Percentiles rank a stretch among this genome's conserved stretches.
phyloP scores from a whole-genome alignment of 2,329 filamentous ascomycete genomes.

The Penicillium sp. region DNA sequence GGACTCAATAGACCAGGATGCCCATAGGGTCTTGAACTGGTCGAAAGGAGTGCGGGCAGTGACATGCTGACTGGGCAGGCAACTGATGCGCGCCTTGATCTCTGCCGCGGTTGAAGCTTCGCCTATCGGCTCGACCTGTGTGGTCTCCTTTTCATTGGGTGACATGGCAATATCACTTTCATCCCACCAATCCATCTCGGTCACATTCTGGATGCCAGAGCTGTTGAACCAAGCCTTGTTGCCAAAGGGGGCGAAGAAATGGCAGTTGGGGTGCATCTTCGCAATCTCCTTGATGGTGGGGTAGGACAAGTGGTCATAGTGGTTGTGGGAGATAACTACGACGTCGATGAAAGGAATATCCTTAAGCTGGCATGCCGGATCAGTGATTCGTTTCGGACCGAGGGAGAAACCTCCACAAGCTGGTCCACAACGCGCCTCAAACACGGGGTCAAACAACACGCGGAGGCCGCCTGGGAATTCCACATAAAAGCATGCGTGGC shows the following conservation, averaged over 20 bases:
- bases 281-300: constrained; percentile 68
- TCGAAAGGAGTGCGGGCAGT: constrained; percentile 67
- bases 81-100: constrained; percentile 70
- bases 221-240: constrained; percentile 76
- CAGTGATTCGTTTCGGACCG: constrained; percentile 73
- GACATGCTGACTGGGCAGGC: constrained; percentile 80
- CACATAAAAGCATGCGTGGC: constrained; percentile 89
- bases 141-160: constrained; percentile 26
- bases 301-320: constrained; percentile 88
- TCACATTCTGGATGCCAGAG: constrained; percentile 69
- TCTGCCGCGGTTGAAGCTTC: constrained; percentile 32
- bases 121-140: constrained; percentile 30
- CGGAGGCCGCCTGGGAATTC: constrained; percentile 84
- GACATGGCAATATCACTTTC: constrained; percentile 68
- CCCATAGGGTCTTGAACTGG: constrained; percentile 75
- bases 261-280: constrained; percentile 67
- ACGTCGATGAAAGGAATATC: constrained; percentile 63
- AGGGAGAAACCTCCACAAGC: constrained; percentile 74
- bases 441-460: constrained; percentile 90
- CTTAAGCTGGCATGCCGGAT: constrained; percentile 68
- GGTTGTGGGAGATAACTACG: constrained; percentile 78
- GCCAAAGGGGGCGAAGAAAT: constrained; percentile 84
- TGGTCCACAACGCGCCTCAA: constrained; percentile 81
- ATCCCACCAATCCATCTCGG: constrained; percentile 95
- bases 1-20: constrained; percentile 75